A percentile compares a stretch with the other conserved stretches of the same genome.
phyloP scores from a whole-genome alignment of 1,139 yeast species.

The Casaregolazyma suthepensis region DNA sequence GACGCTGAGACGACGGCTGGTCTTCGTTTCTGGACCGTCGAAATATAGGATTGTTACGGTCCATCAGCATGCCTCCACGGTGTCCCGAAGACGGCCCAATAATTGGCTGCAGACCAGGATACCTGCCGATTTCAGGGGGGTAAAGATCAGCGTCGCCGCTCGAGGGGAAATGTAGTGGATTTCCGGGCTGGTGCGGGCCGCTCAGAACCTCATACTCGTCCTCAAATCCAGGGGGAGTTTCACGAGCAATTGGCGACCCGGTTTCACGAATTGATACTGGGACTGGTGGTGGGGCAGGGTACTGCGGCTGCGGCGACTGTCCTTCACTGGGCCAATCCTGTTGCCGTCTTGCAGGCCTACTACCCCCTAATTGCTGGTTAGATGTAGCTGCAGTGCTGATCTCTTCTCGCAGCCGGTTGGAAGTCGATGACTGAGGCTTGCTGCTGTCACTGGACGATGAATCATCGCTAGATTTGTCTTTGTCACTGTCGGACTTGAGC shows the following conservation, averaged over 20 bases:
- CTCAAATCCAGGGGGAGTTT: conserved; percentile 49
- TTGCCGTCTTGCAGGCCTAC: not conserved
- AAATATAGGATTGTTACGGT: conserved; percentile 26
- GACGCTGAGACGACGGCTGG: conserved; percentile 18
- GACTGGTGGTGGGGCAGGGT: conserved; percentile 4
- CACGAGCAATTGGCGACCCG: conserved; percentile 25
- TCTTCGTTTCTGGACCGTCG: conserved; percentile 19
- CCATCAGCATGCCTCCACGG: conserved; percentile 37
- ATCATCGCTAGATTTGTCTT: not conserved
- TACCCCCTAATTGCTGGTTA: not conserved
- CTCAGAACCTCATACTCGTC: conserved; percentile 45
- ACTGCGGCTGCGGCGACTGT: conserved; percentile 5
- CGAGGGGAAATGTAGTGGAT: conserved; percentile 6
- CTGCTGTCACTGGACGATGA: conserved; percentile 2
- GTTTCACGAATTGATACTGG: conserved; percentile 9
- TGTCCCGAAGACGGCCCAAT: conserved; percentile 12
- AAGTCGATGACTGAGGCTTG: not conserved
- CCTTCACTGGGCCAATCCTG: not conserved
- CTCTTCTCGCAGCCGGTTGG: not conserved
- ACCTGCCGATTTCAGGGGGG: conserved; percentile 36
- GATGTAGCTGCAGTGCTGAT: conserved; percentile 5
- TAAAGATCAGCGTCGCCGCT: conserved; percentile 36
- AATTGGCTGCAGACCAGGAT: conserved; percentile 28
- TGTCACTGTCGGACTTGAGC: not conserved
- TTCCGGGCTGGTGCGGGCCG: conserved; percentile 3